A percentile compares a stretch with the other conserved stretches of the same genome.
phyloP scores from a whole-genome alignment of 2,329 filamentous ascomycete species.

The Chalaropsis thielavioides region DNA sequence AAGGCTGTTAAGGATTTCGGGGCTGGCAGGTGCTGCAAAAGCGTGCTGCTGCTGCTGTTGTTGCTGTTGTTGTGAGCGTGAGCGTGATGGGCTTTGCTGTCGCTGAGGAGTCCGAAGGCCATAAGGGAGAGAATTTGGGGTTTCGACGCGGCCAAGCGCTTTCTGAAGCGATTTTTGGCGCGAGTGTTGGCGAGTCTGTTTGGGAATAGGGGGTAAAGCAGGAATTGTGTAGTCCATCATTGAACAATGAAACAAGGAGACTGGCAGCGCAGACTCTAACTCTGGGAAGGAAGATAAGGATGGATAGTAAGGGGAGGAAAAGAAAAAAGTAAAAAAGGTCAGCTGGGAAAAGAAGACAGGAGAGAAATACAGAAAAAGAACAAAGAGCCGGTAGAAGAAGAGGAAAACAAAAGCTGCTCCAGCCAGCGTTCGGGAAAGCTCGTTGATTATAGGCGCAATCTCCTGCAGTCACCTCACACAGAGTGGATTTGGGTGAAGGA shows the following conservation, averaged over 20 bases:
- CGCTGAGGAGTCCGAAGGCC: background rate
- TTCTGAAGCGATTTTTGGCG: conserved; percentile 18
- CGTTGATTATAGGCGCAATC: background rate
- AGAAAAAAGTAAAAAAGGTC: conserved; percentile 3
- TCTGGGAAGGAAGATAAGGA: background rate
- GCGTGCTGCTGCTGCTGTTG: background rate
- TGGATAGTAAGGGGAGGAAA: background rate
- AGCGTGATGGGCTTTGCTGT: background rate
- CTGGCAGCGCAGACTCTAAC: conserved; percentile 3
- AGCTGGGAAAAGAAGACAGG: background rate
- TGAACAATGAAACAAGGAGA: background rate
- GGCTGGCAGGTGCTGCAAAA: conserved; percentile 12
- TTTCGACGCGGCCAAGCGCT: conserved; percentile 11
- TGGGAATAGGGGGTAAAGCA: conserved; percentile 19
- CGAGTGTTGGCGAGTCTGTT: conserved; percentile 18
- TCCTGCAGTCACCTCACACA: background rate
- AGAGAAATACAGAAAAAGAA: background rate
- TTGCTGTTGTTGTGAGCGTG: background rate
- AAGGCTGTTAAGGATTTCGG: conserved; percentile 15
- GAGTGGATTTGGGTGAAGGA: background rate
- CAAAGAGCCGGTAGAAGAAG: background rate
- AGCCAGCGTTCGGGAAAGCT: background rate
- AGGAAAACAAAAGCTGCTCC: background rate
- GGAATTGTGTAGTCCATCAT: conserved; percentile 18
- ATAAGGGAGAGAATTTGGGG: conserved; percentile 8